Conservation (phyloP, 2,329 filamentous ascomycete species). For the Fusarium penzigii region DNA sequence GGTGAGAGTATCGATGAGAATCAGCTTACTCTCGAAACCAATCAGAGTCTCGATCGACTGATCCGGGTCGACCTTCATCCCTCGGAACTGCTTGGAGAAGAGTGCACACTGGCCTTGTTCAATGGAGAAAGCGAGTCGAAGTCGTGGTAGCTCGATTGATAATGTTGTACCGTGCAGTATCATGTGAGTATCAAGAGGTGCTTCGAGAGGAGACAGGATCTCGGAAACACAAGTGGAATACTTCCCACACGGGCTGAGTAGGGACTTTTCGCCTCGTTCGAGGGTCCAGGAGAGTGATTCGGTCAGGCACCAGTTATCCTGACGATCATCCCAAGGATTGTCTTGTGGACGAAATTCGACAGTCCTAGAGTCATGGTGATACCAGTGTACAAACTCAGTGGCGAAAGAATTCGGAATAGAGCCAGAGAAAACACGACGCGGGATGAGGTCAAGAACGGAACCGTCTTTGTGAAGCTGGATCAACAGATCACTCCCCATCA, state of each 20-base stretch:
- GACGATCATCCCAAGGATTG: constrained; percentile 27
- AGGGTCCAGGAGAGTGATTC: constrained; percentile 22
- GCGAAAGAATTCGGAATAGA: constrained; percentile 40
- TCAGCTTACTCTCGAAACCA: constrained; percentile 37
- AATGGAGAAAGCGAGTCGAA: constrained; percentile 10
- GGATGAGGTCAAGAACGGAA: constrained; percentile 33
- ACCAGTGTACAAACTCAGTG: constrained; percentile 49
- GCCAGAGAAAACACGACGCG: constrained; percentile 27
- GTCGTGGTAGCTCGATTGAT: constrained; percentile 25
- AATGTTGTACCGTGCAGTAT: background rate
- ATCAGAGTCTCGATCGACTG: constrained; percentile 17
- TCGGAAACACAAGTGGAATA: background rate
- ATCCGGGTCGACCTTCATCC: constrained; percentile 14
- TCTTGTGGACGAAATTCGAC: constrained; percentile 36
- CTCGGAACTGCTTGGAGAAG: constrained; percentile 14
- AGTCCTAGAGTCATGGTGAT: constrained; percentile 27
- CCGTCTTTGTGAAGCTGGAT: constrained; percentile 28
- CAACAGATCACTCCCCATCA: constrained; percentile 42
- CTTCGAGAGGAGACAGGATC: constrained; percentile 9
- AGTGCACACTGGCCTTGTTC: background rate
- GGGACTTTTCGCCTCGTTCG: background rate
- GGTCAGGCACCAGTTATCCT: constrained; percentile 21
- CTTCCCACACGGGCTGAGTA: background rate
- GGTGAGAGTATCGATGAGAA: constrained; percentile 35
- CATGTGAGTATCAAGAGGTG: constrained; percentile 8